Percentiles rank a stretch among this genome's conserved stretches.
These are phyloP conservation scores for Rhodamnia rubescens DNA, from an alignment of 345 rosid species.

Conservation along the genomic window DNA sequence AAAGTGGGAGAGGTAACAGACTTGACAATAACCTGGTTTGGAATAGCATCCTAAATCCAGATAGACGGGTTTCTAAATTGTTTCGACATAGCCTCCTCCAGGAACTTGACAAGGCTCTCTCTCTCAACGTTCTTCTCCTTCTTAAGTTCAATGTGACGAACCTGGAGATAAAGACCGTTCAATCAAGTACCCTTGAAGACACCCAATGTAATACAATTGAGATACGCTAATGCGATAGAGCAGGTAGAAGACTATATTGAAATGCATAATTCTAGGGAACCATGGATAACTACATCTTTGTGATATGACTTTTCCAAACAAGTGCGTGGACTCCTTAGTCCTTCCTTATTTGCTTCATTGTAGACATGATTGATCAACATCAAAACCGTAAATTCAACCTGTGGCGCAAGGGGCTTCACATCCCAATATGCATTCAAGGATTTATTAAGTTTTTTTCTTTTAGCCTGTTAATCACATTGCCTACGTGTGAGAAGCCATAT, in stretches of 20 bases:
- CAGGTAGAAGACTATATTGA: neutral
- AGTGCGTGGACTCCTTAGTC: neutral
- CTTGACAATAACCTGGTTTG: neutral
- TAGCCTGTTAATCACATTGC: neutral
- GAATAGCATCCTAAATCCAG: constrained; percentile 34
- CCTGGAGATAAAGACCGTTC: constrained; percentile 24
- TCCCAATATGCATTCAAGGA: neutral
- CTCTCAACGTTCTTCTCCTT: constrained; percentile 68
- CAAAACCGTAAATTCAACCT: neutral
- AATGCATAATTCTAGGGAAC: neutral
- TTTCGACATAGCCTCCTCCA: constrained; percentile 53
- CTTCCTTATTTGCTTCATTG: neutral
- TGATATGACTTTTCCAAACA: neutral
- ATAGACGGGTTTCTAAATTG: constrained; percentile 67
- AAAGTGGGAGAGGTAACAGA: neutral
- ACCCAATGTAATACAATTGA: neutral
- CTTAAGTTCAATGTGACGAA: constrained; percentile 75
- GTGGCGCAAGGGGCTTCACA: neutral
- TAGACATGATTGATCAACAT: neutral
- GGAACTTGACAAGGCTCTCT: constrained; percentile 56
- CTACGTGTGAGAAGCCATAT: neutral
- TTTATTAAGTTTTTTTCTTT: neutral
- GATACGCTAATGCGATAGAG: neutral
- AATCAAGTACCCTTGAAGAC: neutral
- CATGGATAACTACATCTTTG: neutral